A percentile compares a stretch with the other conserved stretches of the same genome.
Evolutionary conservation across 768 basidiomycete species (phyloP).

Genomic region (Exidia glandulosa): DNA sequence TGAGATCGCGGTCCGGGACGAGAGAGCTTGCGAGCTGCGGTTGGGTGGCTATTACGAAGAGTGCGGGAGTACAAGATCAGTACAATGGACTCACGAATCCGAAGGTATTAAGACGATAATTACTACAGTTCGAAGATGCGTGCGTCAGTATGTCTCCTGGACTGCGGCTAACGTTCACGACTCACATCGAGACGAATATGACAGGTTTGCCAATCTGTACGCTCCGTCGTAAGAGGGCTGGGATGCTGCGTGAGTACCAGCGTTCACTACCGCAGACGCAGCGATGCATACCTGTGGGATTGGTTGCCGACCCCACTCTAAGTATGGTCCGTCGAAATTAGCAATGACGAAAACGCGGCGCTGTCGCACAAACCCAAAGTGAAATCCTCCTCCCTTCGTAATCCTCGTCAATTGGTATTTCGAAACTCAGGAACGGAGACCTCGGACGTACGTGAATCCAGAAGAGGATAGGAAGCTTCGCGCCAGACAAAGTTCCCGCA

Average conservation of each 20-base stretch:
- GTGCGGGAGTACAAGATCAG: neutral
- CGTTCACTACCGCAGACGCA: too few relatives aligned
- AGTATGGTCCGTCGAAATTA: neutral
- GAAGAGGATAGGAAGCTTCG: slow-evolving; percentile 20
- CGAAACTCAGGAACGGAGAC: too few relatives aligned
- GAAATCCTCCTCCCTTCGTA: slow-evolving; percentile 38
- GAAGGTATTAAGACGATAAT: slow-evolving; percentile 48
- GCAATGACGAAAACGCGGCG: neutral
- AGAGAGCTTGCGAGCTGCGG: slow-evolving; percentile 35
- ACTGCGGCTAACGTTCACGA: too few relatives aligned
- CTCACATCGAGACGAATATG: slow-evolving; percentile 43
- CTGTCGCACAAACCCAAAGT: slow-evolving; percentile 24
- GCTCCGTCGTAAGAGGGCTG: slow-evolving; percentile 40
- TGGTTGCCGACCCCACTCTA: slow-evolving; percentile 35
- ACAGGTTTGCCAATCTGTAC: slow-evolving; percentile 37
- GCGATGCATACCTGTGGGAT: slow-evolving; percentile 41
- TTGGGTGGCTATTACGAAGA: neutral
- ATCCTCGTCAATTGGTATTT: too few relatives aligned
- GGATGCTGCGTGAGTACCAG: neutral
- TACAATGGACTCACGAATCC: slow-evolving; percentile 44
- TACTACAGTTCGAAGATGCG: too few relatives aligned
- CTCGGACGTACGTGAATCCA: slow-evolving; percentile 21
- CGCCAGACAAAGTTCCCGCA: slow-evolving; percentile 10
- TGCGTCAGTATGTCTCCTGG: too few relatives aligned
- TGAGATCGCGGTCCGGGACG: slow-evolving; percentile 38